A percentile compares a stretch with the other conserved stretches of the same genome.
phyloP scores from a whole-genome alignment of 768 basidiomycete genomes.

The Thelephora ganbajun region DNA sequence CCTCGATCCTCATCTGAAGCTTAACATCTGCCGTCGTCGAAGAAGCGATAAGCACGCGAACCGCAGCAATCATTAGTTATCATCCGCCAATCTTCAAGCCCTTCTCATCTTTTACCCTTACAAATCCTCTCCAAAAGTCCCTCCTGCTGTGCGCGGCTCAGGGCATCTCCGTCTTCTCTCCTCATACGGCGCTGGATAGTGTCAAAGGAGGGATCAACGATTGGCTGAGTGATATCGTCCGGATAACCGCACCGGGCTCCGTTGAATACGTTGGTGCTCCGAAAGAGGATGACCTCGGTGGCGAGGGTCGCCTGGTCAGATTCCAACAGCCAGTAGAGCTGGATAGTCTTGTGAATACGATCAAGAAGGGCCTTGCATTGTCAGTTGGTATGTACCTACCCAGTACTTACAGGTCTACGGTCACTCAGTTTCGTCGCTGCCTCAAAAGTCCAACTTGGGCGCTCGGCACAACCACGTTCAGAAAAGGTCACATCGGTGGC shows the following conservation, averaged over 20 bases:
- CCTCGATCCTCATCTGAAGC: conserved; percentile 23
- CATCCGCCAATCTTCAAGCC: conserved; percentile 77
- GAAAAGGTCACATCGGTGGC: conserved; percentile 45
- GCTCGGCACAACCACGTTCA: conserved; percentile 15
- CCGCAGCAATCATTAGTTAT: conserved; percentile 65
- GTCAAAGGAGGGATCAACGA: conserved; percentile 81
- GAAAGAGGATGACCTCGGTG: conserved; percentile 23
- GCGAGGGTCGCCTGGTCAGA: conserved; percentile 55
- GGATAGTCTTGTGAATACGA: conserved; percentile 43
- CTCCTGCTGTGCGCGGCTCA: conserved; percentile 68
- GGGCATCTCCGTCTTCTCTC: conserved; percentile 77
- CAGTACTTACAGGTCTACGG: conserved; percentile 4
- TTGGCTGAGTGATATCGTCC: conserved; percentile 44
- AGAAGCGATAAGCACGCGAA: conserved; percentile 48
- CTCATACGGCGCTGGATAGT: conserved; percentile 83
- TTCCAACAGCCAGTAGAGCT: conserved; percentile 44
- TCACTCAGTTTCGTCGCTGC: conserved; percentile 8
- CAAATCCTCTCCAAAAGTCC: conserved; percentile 65
- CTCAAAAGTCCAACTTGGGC: conserved; percentile 53
- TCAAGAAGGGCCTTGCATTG: conserved; percentile 56
- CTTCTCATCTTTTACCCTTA: conserved; percentile 60
- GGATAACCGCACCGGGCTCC: not conserved
- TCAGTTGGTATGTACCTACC: conserved; percentile 33
- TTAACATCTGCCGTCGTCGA: conserved; percentile 56
- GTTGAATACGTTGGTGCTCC: conserved; percentile 5